Evolutionary conservation across 2,329 filamentous ascomycete genomes (phyloP).

Genomic region (Trichoderma breve): DNA sequence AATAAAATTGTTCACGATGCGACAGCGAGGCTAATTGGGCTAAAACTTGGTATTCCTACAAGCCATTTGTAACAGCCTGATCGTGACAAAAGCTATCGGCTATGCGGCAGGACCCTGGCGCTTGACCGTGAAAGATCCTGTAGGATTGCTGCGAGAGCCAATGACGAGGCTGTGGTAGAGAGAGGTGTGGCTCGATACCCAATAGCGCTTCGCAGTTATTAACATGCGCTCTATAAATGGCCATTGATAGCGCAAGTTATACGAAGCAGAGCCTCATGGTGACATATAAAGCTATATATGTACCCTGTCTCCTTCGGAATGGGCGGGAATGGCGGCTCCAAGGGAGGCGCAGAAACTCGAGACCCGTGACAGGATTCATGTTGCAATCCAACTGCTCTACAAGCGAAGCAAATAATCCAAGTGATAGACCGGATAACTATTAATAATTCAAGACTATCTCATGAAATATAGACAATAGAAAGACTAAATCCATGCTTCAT

Average conservation of each 20-base stretch:
- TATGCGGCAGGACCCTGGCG: background rate
- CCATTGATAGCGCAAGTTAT: background rate
- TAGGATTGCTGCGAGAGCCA: background rate
- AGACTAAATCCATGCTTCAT: background rate
- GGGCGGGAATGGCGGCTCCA: background rate
- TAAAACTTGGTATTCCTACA: background rate
- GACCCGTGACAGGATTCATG: background rate
- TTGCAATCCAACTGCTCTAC: too few relatives aligned
- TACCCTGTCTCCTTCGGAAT: background rate
- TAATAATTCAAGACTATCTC: too few relatives aligned
- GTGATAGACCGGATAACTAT: too few relatives aligned
- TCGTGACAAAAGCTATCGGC: background rate
- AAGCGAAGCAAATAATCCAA: too few relatives aligned
- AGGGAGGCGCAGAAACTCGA: background rate
- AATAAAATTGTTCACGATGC: background rate
- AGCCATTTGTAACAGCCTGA: background rate
- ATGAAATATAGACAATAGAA: background rate
- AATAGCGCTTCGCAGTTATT: background rate
- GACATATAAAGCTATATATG: background rate
- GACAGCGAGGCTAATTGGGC: background rate
- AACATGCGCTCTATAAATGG: background rate
- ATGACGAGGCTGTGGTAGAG: background rate
- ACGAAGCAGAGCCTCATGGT: background rate
- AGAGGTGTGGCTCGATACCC: background rate
- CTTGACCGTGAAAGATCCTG: background rate